Percentiles rank a stretch among this genome's conserved stretches.
Conservation (phyloP, 345 rosid species). For the Citrus medica region DNA sequence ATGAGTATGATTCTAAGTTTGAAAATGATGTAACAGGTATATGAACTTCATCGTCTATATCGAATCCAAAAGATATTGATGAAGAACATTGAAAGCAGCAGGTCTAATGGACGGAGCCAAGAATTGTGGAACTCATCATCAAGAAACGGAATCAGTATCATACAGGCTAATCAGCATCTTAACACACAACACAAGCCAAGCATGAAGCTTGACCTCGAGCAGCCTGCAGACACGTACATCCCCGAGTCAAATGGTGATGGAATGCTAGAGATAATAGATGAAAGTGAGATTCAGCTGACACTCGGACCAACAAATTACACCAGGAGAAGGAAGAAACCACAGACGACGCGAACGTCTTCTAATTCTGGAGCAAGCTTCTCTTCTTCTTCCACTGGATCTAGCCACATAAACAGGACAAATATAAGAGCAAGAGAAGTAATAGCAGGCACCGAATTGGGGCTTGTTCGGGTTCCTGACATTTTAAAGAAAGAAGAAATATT, state of each 20-base stretch:
- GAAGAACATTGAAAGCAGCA: constrained; percentile 45
- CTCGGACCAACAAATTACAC: constrained; percentile 59
- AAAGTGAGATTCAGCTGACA: constrained; percentile 84
- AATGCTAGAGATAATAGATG: constrained; percentile 49
- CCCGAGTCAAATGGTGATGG: constrained; percentile 31
- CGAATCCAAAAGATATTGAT: constrained; percentile 74
- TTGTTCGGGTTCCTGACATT: constrained; percentile 26
- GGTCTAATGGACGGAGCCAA: constrained; percentile 4
- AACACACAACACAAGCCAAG: constrained; percentile 18
- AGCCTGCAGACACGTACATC: constrained; percentile 27
- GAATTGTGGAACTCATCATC: constrained; percentile 13
- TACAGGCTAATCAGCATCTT: neutral
- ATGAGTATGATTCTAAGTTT: neutral
- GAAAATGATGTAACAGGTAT: constrained; percentile 41
- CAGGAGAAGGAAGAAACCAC: constrained; percentile 40
- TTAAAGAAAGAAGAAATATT: constrained; percentile 46
- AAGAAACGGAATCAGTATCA: constrained; percentile 16
- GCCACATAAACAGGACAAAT: constrained; percentile 39
- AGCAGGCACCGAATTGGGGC: constrained; percentile 18
- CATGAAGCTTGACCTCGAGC: constrained; percentile 32
- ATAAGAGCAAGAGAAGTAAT: constrained; percentile 12
- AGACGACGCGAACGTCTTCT: constrained; percentile 28
- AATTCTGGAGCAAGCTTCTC: constrained; percentile 66
- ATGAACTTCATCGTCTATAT: constrained; percentile 89
- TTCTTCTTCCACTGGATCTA: constrained; percentile 75